These are phyloP conservation scores for Capsicum chinense DNA, from an alignment of 257 asterid species.

Conservation along the genomic window DNA sequence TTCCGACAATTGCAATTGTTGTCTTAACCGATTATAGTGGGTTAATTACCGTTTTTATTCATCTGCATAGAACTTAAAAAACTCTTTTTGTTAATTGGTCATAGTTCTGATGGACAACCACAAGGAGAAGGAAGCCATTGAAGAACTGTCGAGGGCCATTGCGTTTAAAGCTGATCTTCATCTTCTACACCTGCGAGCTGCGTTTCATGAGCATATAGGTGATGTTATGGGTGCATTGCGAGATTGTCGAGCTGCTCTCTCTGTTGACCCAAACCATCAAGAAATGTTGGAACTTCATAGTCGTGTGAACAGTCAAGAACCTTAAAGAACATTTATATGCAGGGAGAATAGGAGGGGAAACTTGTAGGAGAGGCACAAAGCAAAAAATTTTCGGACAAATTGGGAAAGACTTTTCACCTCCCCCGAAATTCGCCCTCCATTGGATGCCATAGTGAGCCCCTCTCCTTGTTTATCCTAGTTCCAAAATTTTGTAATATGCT, in stretches of 20 bases:
- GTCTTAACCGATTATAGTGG: background rate
- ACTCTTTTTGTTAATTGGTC: background rate
- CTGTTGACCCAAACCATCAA: constrained; percentile 96
- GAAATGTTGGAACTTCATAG: constrained; percentile 98
- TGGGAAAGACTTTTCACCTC: background rate
- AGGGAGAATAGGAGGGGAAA: constrained; percentile 15
- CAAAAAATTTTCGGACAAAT: background rate
- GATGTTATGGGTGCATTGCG: constrained; percentile 81
- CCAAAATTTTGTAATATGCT: constrained; percentile 46
- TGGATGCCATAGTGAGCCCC: background rate
- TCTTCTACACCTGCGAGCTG: constrained; percentile 91
- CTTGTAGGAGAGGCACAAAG: background rate
- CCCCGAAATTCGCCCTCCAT: background rate
- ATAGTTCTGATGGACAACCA: constrained; percentile 96
- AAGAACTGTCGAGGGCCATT: constrained; percentile 86
- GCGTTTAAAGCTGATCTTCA: constrained; percentile 97
- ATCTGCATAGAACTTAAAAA: background rate
- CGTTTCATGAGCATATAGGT: constrained; percentile 92
- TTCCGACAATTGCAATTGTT: background rate
- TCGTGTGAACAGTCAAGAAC: constrained; percentile 94
- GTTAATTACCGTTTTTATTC: background rate
- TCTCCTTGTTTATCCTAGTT: constrained; percentile 27
- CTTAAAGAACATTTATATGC: constrained; percentile 44
- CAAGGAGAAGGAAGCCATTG: constrained; percentile 90
- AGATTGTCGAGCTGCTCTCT: constrained; percentile 97